Conservation (phyloP, 1,284 basidiomycete genomes). For the Moesziomyces sp. region DNA sequence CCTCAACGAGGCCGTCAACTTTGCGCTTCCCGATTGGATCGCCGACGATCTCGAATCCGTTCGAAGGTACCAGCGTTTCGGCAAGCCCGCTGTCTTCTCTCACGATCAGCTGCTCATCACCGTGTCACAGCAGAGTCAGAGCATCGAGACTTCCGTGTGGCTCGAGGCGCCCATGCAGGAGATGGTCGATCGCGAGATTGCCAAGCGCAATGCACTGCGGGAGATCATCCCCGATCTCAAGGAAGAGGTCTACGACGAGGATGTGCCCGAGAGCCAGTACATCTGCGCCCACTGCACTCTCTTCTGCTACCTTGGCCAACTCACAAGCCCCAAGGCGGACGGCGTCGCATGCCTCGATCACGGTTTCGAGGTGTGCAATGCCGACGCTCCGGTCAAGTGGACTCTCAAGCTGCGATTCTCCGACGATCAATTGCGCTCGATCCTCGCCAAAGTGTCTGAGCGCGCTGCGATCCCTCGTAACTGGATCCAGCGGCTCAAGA, state of each 20-base stretch:
- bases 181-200: conserved; percentile 87
- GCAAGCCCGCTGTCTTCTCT: conserved; percentile 95
- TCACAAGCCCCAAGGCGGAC: conserved; percentile 73
- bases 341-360: conserved; percentile 88
- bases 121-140: conserved; percentile 89
- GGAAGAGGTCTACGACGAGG: conserved; percentile 81
- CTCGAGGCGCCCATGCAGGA: conserved; percentile 77
- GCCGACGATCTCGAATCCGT: conserved; percentile 86
- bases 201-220: conserved; percentile 73
- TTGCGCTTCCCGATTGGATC: conserved; percentile 96
- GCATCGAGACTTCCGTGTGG: conserved; percentile 94
- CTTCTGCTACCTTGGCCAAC: conserved; percentile 94
- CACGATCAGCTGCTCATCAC: conserved; percentile 96
- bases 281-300: conserved; percentile 93
- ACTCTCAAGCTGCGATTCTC: conserved; percentile 82
- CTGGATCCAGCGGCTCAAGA: conserved; percentile 80
- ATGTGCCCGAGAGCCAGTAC: conserved; percentile 90
- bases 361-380: conserved; percentile 80
- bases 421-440: conserved; percentile 76
- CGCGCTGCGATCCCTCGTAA: conserved; percentile 79
- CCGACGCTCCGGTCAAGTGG: conserved; percentile 72
- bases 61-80: conserved; percentile 82
- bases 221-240: conserved; percentile 72
- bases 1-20: conserved; percentile 99
- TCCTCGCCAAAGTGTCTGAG: conserved; percentile 69